phyloP scores from a whole-genome alignment of 139 green algal species.

The Deuterostichococcus epilithicus region DNA sequence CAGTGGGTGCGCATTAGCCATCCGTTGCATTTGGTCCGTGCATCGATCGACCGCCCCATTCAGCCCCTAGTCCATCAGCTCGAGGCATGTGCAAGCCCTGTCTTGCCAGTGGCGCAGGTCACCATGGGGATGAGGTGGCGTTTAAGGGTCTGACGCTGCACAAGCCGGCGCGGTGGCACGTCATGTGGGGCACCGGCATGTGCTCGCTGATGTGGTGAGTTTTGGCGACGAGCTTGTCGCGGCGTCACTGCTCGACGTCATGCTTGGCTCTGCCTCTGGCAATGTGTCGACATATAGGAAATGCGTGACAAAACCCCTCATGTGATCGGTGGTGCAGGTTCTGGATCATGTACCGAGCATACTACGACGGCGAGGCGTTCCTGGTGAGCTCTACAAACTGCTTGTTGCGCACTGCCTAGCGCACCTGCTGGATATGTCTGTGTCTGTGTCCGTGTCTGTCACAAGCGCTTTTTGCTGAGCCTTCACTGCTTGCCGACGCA shows the following conservation, averaged over 20 bases:
- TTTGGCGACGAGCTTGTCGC: too few species aligned
- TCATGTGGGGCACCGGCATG: conserved; percentile 40
- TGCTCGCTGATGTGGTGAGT: conserved; percentile 63
- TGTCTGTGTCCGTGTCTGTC: not conserved
- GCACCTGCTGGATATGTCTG: not conserved
- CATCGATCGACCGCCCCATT: too few species aligned
- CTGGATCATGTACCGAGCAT: conserved; percentile 68
- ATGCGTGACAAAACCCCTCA: not conserved
- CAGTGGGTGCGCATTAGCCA: not conserved
- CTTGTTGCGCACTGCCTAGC: not conserved
- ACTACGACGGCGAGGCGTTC: conserved; percentile 59
- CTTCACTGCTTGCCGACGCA: conserved; percentile 13
- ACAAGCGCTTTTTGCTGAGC: not conserved
- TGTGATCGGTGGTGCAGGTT: conserved; percentile 41
- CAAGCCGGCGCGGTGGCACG: conserved; percentile 47
- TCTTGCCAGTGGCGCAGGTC: not conserved
- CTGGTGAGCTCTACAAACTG: conserved; percentile 34
- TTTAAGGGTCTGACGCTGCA: conserved; percentile 66
- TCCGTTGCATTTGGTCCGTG: too few species aligned
- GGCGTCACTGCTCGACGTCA: not conserved
- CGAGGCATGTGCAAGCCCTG: too few species aligned
- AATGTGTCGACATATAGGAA: not conserved
- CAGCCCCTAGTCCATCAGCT: too few species aligned
- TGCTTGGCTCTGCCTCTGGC: not conserved
- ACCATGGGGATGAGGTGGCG: conserved; percentile 40